Base-by-base conservation (phyloP, 2,329 filamentous ascomycete species). In the Penicillium sp. region DNA sequence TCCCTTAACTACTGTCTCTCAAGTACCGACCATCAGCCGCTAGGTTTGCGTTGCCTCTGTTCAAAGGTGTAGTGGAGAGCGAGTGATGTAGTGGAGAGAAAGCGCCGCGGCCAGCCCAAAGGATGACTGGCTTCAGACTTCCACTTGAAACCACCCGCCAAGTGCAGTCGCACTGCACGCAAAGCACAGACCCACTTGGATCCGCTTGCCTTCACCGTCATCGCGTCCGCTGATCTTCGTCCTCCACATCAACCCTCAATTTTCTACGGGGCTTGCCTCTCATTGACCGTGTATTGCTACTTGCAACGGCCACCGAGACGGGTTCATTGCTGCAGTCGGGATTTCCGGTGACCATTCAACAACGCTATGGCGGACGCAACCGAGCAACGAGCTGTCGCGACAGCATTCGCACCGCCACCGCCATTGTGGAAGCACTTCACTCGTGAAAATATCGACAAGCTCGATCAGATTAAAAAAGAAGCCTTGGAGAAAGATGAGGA, bases 401-500 rank as follows among this genome's bases (percentile, higher is more conserved):
- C 85, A 25, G 82, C 84, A 36, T 95, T 90, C 66, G 91, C 93
- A 25, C 82, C 86, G 45, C 93, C 93, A 26, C 93, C 93, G 26
- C 84, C 85, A 1, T 95, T 96, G 72, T 97, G 88, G 83, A 84
- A 85, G 57, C 79, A 87, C 66, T 97, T 97, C 70, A 95, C 88
- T 0, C 68, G 82, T 3, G 81, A 85, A 27, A 94, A 91, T 63
- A 62, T 88, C 45, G 71, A 80, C 11, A 81, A 81, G 41, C 70
- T 86, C 25, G 69, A 76, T 47, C 63, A 76, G 35, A 64, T 78
- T 45, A 77, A 76, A 55, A 68, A 67, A 25, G 65, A 71, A 37
- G 58, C 63, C 4, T 61, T 61, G 11, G 62, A 64, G 40, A 51
- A 50, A 3, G 56, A 60, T 27, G 55, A 65, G 29, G 58, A 67